A percentile compares a stretch with the other conserved stretches of the same genome.
These are phyloP conservation scores for Sporothrix luriei DNA, from an alignment of 2,329 filamentous ascomycete species.

Conservation along the genomic window DNA sequence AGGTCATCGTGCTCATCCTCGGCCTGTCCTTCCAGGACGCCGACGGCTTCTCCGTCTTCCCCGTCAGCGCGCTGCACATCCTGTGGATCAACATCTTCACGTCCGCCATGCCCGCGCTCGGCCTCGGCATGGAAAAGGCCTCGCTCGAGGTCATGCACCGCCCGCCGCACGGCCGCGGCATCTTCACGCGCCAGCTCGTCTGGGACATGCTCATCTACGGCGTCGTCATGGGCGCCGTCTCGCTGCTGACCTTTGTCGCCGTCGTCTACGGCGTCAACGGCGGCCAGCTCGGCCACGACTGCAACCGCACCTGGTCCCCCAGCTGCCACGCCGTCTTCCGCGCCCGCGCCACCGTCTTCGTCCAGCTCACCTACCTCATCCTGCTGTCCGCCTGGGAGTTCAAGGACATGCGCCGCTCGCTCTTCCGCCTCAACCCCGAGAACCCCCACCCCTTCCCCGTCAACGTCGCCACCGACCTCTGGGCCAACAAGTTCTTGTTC, in stretches of 20 bases:
- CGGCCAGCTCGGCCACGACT: constrained; percentile 60
- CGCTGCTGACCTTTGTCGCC: constrained; percentile 67
- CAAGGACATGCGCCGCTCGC: constrained; percentile 69
- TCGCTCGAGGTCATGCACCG: constrained; percentile 76
- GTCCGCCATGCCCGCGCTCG: constrained; percentile 83
- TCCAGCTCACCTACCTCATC: constrained; percentile 72
- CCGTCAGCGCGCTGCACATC: constrained; percentile 81
- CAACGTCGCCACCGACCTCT: constrained; percentile 62
- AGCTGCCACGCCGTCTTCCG: constrained; percentile 65
- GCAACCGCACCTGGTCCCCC: constrained; percentile 62
- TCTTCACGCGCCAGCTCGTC: constrained; percentile 77
- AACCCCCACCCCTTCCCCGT: constrained; percentile 52
- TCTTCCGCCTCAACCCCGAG: constrained; percentile 67
- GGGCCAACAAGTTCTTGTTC: constrained; percentile 70
- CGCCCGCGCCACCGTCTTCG: constrained; percentile 72
- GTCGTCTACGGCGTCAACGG: constrained; percentile 60
- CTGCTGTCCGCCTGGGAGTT: constrained; percentile 78
- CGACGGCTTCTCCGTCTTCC: constrained; percentile 75
- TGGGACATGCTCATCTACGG: constrained; percentile 81
- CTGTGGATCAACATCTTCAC: constrained; percentile 96
- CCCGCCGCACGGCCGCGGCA: constrained; percentile 73
- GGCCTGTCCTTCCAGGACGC: constrained; percentile 80
- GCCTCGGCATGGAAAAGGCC: constrained; percentile 77
- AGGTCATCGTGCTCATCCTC: constrained; percentile 78
- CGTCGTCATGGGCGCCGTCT: constrained; percentile 72